Evolutionary conservation across 345 rosid species (phyloP), one percentile per base, ranked within the genome.

Genomic region (Eucalyptus shirleyi): DNA sequence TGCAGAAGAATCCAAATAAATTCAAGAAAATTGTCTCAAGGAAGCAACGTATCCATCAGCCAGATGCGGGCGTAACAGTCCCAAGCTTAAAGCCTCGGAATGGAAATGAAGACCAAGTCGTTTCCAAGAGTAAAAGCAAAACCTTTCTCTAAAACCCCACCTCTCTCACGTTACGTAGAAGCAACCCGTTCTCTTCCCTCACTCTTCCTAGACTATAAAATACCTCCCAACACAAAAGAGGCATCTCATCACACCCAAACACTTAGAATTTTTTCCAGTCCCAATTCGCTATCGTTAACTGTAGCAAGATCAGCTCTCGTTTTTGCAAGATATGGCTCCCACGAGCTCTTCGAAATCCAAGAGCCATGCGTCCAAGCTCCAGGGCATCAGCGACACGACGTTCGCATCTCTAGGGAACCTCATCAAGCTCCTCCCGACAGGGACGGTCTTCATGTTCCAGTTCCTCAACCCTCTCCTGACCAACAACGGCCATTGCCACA

Each of bases 341-440:
- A 89, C 67, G 0, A 53, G 56, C 67, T 77, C 89, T 59, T 92
- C 95, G 32, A 83, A 49, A 16, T 88, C 94, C 50, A 91, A 53
- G 65, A 51, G 88, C 28, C 37, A 28, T 1, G 45, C 13, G 23
- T 45, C 62, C 45, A 86, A 21, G 85, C 85, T 77, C 85, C 85
- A 12, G 88, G 92, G 94, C 82, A 80, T 93, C 49, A 86, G 91
- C 53, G 97, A 91, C 88, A 93, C 77, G 90, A 92, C 97, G 62
- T 92, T 95, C 21, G 45, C 90, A 11, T 96, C 98, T 30, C 53
- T 95, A 2, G 95, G 97, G 6, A 97, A 94, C 93, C 96, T 97
- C 53, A 85, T 97, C 90, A 96, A 94, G 95, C 95, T 96, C 86
- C 99, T 97, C 53, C 99, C 99, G 3, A 96, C 99, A 28, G 99